Conservation (phyloP, 2,329 filamentous ascomycete species). For the Talaromyces sp. region DNA sequence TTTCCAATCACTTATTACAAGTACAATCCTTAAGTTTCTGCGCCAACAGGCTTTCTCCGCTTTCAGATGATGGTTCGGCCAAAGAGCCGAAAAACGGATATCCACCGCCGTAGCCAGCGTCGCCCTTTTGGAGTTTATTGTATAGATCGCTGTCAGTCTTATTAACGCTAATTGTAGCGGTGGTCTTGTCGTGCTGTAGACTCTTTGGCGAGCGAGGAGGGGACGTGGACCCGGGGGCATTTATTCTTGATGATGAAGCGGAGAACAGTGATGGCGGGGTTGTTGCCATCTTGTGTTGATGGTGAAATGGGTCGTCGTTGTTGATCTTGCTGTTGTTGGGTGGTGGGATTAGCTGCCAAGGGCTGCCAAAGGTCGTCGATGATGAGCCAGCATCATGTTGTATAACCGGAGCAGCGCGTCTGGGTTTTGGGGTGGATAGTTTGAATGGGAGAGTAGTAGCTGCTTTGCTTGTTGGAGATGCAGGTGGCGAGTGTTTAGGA, state of each 20-base stretch:
- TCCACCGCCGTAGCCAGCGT: slow-evolving; percentile 59
- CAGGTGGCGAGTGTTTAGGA: slow-evolving; percentile 3
- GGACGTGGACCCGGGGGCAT: background rate
- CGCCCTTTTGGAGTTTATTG: slow-evolving; percentile 63
- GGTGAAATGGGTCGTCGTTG: background rate
- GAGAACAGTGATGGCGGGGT: background rate
- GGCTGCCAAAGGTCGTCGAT: background rate
- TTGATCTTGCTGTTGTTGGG: background rate
- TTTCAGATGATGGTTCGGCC: slow-evolving; percentile 32
- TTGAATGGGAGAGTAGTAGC: background rate
- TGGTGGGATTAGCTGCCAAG: background rate
- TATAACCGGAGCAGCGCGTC: background rate
- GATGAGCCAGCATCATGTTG: background rate
- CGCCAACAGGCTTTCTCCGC: slow-evolving; percentile 64
- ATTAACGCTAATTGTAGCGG: background rate
- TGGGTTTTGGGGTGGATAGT: background rate
- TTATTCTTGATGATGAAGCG: background rate
- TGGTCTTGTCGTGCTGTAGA: background rate
- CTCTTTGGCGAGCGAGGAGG: background rate
- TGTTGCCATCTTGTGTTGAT: background rate
- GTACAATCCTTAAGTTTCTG: slow-evolving; percentile 60
- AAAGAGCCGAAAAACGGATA: slow-evolving; percentile 42
- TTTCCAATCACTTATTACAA: slow-evolving; percentile 26
- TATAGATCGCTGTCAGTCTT: slow-evolving; percentile 43
- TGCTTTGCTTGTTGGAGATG: background rate